phyloP scores from a whole-genome alignment of 352 stramenopile genomes.

The Paralagenidium karlingii region DNA sequence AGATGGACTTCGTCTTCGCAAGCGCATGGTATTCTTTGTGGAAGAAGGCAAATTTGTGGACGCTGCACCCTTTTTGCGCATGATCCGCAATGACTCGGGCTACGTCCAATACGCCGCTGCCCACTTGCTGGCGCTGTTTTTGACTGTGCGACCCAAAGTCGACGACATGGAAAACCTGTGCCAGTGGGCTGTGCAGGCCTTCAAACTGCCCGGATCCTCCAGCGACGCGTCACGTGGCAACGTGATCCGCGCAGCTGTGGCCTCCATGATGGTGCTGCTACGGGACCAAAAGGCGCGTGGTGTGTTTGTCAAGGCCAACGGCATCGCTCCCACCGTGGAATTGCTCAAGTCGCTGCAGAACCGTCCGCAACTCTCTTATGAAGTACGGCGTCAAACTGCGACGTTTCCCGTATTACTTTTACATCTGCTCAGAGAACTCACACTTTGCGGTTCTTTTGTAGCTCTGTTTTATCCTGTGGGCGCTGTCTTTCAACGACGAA shows the following conservation, averaged over 20 bases:
- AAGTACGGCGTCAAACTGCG: constrained; percentile 18
- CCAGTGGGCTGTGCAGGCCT: constrained; percentile 59
- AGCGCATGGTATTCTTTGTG: constrained; percentile 68
- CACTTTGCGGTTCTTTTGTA: constrained; percentile 11
- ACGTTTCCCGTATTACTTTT: background rate
- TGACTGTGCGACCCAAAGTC: constrained; percentile 66
- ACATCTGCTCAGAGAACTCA: no score
- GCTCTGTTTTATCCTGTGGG: constrained; percentile 96
- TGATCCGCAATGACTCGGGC: constrained; percentile 75
- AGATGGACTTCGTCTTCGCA: constrained; percentile 70
- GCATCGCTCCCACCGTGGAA: constrained; percentile 77
- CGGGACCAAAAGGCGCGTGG: constrained; percentile 78
- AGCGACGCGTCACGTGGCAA: constrained; percentile 63
- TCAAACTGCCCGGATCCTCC: constrained; percentile 44
- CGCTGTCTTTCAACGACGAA: constrained; percentile 86
- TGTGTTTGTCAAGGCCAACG: constrained; percentile 84
- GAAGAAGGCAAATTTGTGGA: constrained; percentile 61
- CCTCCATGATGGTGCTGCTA: constrained; percentile 88
- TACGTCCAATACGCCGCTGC: constrained; percentile 77
- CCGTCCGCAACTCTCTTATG: constrained; percentile 92
- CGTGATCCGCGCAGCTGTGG: constrained; percentile 75
- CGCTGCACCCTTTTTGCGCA: constrained; percentile 63
- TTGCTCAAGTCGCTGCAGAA: constrained; percentile 67
- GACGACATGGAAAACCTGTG: constrained; percentile 71
- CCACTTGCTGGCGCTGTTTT: constrained; percentile 69